These are phyloP conservation scores for Strobilomyces dryophilus DNA, from an alignment of 768 basidiomycete genomes.

Conservation along the genomic window DNA sequence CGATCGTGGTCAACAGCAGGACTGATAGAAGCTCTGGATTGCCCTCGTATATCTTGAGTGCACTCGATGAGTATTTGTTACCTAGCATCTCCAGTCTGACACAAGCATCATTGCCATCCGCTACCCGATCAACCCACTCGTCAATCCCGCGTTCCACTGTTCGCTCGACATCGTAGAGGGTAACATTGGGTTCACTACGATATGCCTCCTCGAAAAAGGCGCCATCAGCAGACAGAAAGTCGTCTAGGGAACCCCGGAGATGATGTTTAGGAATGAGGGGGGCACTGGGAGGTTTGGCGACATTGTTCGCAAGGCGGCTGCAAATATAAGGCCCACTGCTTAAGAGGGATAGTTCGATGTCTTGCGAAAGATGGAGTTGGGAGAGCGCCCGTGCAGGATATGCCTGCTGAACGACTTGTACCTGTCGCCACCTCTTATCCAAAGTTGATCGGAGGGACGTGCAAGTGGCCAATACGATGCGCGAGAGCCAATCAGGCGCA, in stretches of 20 bases:
- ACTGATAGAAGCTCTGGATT: background rate
- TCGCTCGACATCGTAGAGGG: background rate
- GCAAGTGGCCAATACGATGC: constrained; percentile 33
- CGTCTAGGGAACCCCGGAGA: background rate
- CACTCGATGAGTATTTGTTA: constrained; percentile 24
- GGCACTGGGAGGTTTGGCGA: background rate
- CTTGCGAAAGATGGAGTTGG: constrained; percentile 26
- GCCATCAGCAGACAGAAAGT: background rate
- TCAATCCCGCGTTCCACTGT: background rate
- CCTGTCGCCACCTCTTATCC: constrained; percentile 32
- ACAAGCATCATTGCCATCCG: background rate
- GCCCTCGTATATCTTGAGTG: constrained; percentile 22
- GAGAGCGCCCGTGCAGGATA: constrained; percentile 30
- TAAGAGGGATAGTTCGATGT: constrained; percentile 32
- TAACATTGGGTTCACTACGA: background rate
- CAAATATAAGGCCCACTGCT: constrained; percentile 28
- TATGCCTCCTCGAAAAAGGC: background rate
- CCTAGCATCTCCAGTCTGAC: constrained; percentile 20
- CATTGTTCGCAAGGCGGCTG: background rate
- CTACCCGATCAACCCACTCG: background rate
- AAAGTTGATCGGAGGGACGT: constrained; percentile 21
- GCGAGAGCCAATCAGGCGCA: constrained; percentile 32
- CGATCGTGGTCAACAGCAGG: background rate
- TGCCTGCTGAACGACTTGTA: constrained; percentile 26
- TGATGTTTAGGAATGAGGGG: background rate